These are phyloP conservation scores for Pichia cephalocereana DNA, from an alignment of 805 yeast genomes.

Conservation along the genomic window DNA sequence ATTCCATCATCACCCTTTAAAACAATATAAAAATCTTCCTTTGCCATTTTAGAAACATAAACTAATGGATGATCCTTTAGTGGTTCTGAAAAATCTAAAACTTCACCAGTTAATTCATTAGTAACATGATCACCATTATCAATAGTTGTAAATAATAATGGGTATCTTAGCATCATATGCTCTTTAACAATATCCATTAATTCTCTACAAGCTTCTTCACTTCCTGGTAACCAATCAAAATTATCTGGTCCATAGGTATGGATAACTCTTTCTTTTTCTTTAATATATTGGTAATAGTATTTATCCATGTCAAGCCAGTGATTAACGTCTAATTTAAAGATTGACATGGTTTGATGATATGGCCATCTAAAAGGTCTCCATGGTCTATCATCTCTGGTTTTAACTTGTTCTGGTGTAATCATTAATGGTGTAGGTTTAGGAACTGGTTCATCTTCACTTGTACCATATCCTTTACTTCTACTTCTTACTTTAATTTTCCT, in stretches of 20 bases:
- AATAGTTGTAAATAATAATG: conserved; percentile 44
- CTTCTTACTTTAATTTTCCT: not conserved
- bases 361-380: conserved; percentile 82
- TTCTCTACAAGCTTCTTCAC: conserved; percentile 51
- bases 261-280: conserved; percentile 52
- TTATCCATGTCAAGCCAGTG: conserved; percentile 79
- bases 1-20: conserved; percentile 41
- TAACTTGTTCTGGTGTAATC: conserved; percentile 60
- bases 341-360: conserved; percentile 72
- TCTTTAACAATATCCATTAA: conserved; percentile 52
- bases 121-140: conserved; percentile 44
- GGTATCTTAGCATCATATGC: conserved; percentile 56
- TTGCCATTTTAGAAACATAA: conserved; percentile 59
- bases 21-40: conserved; percentile 67
- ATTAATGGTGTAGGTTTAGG: conserved; percentile 48
- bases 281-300: conserved; percentile 56
- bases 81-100: conserved; percentile 50
- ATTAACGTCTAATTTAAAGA: conserved; percentile 59
- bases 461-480: conserved; percentile 10
- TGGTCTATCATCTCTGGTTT: conserved; percentile 61
- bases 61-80: conserved; percentile 55
- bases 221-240: conserved; percentile 58
- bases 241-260: conserved; percentile 51
- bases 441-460: conserved; percentile 18
- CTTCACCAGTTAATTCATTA: conserved; percentile 55